Base-by-base conservation (phyloP, 345 rosid genomes). In the Populus nigra region DNA sequence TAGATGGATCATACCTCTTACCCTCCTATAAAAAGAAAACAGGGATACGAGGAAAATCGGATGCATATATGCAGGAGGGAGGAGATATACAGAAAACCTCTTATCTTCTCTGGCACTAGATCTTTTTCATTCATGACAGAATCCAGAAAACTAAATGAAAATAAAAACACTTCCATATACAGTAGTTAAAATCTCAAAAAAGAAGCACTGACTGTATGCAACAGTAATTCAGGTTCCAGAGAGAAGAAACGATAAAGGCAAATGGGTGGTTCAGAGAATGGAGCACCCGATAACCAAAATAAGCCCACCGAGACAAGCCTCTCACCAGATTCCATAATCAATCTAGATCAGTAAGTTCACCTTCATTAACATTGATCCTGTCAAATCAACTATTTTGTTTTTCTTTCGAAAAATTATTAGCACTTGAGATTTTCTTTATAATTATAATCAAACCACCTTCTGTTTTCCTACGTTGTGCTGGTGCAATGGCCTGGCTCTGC, bases 321-420 rank as follows among this genome's bases (percentile, higher is more conserved):
- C 22, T 67, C 87, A 1, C n/a, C 79, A 8, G 80, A 77, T 35
- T 49, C 82, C 76, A 5, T 78, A 36, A 71, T 89, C 84, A 81
- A 87, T 72, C 88, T 89, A 27, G 87, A 86, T 8, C 83, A 76
- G 92, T 89, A 59, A 69, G 84, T 78, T 71, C 38, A 55, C 62
- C 11, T 22, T 22, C 23, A 22, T 55, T 55, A 55, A 22, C 6
- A 6, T 18, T 8, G 41, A 38, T 41, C 45, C 45, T 10, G 45
- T 41, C 13, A 2, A 11, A 2, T 41, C 45, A 41, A 3, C 12
- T 41, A 41, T 2, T 8, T 22, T 22, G 9, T n/a, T 55, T 22
- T 57, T n/a, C 29, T 57, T 8, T 1, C 27, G 15, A 10, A n/a
- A 18, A 57, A n/a, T 9, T 57, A 9, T 3, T 0, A 23, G 63